Evolutionary conservation across 495 filamentous ascomycete species (phyloP).

Genomic region (Beverwykella pulmonaria): DNA sequence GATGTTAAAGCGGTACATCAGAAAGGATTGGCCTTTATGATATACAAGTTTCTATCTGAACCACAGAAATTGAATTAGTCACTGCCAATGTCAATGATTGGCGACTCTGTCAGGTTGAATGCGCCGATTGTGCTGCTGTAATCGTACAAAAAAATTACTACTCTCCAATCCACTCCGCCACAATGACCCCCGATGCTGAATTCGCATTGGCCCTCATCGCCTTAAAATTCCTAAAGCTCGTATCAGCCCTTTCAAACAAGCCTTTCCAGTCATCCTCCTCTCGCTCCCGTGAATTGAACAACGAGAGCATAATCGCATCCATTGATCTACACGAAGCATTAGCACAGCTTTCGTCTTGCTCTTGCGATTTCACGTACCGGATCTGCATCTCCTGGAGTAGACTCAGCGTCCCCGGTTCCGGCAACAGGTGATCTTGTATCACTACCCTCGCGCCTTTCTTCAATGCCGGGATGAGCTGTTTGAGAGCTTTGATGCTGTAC

Average conservation of each 20-base stretch:
- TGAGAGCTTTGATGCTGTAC: constrained; percentile 1
- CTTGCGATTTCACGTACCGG: background rate
- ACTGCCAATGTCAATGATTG: no score
- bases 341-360: no score
- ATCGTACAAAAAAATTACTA: no score
- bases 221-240: background rate
- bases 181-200: background rate
- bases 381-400: background rate
- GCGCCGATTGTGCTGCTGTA: no score
- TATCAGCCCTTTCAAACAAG: background rate
- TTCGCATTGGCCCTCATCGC: background rate
- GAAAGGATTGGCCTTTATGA: no score
- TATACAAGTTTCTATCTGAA: no score
- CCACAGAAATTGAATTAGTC: no score
- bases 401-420: background rate
- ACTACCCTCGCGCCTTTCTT: constrained; percentile 4
- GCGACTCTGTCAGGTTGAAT: no score
- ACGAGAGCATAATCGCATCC: background rate
- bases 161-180: background rate
- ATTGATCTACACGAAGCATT: background rate
- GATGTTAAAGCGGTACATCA: no score
- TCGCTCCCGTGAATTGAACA: background rate
- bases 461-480: background rate
- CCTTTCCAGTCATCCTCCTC: background rate
- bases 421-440: background rate